These are phyloP conservation scores for Pythium phragmitis DNA, from an alignment of 352 stramenopile species.

Conservation along the genomic window DNA sequence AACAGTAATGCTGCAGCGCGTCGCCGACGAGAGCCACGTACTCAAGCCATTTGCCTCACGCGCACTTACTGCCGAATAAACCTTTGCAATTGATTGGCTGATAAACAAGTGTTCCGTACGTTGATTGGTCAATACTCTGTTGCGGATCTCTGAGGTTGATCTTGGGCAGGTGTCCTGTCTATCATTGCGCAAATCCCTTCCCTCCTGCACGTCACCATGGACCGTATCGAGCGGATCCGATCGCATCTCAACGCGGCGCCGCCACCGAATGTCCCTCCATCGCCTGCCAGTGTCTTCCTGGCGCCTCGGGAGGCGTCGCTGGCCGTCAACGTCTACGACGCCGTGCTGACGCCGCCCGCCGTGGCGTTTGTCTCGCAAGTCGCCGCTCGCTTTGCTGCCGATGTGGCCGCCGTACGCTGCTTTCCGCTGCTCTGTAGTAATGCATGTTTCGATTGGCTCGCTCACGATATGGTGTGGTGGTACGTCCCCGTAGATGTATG, in stretches of 20 bases:
- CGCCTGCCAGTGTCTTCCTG: conserved; percentile 17
- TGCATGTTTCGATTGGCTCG: not conserved
- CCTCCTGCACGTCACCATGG: conserved; percentile 8
- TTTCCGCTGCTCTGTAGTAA: not conserved
- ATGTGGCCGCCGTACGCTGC: conserved; percentile 48
- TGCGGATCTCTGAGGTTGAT: conserved; percentile 7
- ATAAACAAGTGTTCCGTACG: not conserved
- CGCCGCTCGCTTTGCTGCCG: conserved; percentile 65
- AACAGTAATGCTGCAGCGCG: conserved; percentile 15
- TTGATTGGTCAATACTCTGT: conserved; percentile 18
- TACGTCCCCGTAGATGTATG: conserved; percentile 43
- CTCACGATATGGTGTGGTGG: not conserved
- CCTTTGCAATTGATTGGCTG: conserved; percentile 17
- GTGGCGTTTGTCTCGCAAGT: conserved; percentile 88
- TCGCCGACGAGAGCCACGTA: conserved; percentile 16
- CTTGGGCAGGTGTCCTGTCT: conserved; percentile 7
- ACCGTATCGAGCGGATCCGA: conserved; percentile 28
- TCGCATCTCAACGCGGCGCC: conserved; percentile 16
- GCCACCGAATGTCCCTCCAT: not conserved
- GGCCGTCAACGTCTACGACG: conserved; percentile 35
- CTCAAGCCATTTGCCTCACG: conserved; percentile 23
- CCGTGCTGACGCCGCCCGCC: conserved; percentile 83
- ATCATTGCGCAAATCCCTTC: conserved; percentile 11
- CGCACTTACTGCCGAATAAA: conserved; percentile 1
- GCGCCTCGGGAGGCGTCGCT: conserved; percentile 20